A percentile compares a stretch with the other conserved stretches of the same genome.
phyloP scores from a whole-genome alignment of 495 filamentous ascomycete genomes.

The Annulohypoxylon moriforme region DNA sequence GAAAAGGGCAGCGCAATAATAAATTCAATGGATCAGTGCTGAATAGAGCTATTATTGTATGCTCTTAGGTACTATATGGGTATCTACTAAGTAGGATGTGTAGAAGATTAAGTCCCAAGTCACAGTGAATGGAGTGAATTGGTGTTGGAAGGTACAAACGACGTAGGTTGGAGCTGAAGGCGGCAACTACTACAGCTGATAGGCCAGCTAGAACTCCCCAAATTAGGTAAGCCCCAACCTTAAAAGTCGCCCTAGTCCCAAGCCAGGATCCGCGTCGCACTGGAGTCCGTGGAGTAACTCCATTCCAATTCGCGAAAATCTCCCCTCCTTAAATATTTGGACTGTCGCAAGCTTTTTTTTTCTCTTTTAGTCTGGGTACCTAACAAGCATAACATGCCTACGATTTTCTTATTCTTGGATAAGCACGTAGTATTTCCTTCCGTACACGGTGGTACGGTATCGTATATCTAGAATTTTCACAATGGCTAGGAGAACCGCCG shows the following conservation, averaged over 20 bases:
- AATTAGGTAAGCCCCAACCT: slow-evolving; percentile 29
- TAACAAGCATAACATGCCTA: slow-evolving; percentile 16
- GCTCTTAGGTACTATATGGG: too few species aligned
- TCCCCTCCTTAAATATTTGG: slow-evolving; percentile 21
- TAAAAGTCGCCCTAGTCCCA: neutral
- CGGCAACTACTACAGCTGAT: slow-evolving; percentile 9
- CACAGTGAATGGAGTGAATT: neutral
- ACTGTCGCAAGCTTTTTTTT: slow-evolving; percentile 3
- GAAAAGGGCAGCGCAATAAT: neutral
- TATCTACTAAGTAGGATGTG: too few species aligned
- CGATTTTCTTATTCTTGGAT: neutral
- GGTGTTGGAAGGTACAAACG: slow-evolving; percentile 35
- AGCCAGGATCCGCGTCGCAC: slow-evolving; percentile 9
- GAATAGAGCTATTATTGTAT: neutral
- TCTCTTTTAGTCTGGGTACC: neutral
- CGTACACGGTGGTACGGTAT: neutral
- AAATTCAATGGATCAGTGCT: neutral
- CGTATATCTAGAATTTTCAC: slow-evolving; percentile 17
- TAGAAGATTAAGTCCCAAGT: neutral
- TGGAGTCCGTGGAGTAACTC: slow-evolving; percentile 10
- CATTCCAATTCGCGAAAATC: slow-evolving; percentile 36
- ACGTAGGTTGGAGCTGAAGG: slow-evolving; percentile 11
- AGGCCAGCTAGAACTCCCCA: slow-evolving; percentile 14
- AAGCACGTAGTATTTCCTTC: neutral
- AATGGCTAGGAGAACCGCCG: slow-evolving; percentile 66